phyloP scores from a whole-genome alignment of 2,329 filamentous ascomycete genomes.

The Juglanconis oblonga region DNA sequence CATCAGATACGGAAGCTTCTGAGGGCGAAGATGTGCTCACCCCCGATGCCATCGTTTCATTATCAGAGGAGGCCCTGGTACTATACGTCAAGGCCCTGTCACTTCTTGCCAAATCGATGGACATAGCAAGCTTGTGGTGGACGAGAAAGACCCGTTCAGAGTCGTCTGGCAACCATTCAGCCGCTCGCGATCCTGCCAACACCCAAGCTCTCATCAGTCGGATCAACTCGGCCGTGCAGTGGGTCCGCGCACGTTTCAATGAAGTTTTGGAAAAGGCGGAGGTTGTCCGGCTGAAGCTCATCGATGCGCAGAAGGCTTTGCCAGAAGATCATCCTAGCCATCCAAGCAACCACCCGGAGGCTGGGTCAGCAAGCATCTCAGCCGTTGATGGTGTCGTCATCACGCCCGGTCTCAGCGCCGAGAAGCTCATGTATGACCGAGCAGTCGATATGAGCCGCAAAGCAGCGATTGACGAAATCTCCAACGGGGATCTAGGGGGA shows the following conservation, averaged over 20 bases:
- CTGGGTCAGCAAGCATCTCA: slow-evolving; percentile 55
- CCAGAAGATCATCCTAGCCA: slow-evolving; percentile 84
- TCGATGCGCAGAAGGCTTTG: slow-evolving; percentile 80
- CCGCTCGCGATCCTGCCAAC: slow-evolving; percentile 38
- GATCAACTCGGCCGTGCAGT: slow-evolving; percentile 92
- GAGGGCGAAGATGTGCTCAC: slow-evolving; percentile 81
- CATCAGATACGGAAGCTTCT: slow-evolving; percentile 50
- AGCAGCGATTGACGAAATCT: slow-evolving; percentile 93
- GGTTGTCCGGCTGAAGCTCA: slow-evolving; percentile 81
- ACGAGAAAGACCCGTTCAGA: slow-evolving; percentile 65
- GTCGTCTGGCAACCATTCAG: slow-evolving; percentile 38
- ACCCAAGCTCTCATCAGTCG: slow-evolving; percentile 58
- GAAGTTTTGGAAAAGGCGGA: slow-evolving; percentile 96
- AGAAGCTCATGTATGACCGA: slow-evolving; percentile 97
- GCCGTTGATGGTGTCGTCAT: slow-evolving; percentile 78
- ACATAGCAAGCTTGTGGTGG: slow-evolving; percentile 94
- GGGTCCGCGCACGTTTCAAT: slow-evolving; percentile 92
- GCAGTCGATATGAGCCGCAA: slow-evolving; percentile 94
- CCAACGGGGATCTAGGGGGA: slow-evolving; percentile 79
- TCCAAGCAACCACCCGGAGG: slow-evolving; percentile 71
- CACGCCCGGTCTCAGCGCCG: slow-evolving; percentile 85
- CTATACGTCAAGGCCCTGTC: slow-evolving; percentile 93
- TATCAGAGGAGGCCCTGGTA: slow-evolving; percentile 93
- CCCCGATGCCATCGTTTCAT: slow-evolving; percentile 75
- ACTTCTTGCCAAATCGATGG: slow-evolving; percentile 89